phyloP scores from a whole-genome alignment of 768 basidiomycete species.

The Pisolithus tinctorius region DNA sequence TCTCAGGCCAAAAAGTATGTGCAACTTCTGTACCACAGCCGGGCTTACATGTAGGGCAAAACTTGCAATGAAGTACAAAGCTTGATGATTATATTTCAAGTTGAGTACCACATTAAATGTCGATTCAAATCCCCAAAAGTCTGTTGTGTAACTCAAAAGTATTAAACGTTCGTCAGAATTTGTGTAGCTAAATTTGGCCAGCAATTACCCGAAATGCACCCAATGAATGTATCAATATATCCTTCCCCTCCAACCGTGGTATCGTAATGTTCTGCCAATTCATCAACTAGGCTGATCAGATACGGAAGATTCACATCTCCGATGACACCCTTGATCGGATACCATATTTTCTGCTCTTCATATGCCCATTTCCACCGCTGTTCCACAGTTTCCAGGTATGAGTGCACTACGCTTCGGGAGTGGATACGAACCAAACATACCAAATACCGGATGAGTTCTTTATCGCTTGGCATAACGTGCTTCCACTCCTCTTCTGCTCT shows the following conservation, averaged over 20 bases:
- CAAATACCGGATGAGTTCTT: conserved; percentile 61
- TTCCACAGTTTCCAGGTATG: neutral
- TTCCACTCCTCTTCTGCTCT: conserved; percentile 45
- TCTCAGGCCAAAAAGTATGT: no score
- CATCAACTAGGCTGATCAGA: conserved; percentile 33
- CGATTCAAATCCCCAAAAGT: no score
- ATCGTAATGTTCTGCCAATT: conserved; percentile 28
- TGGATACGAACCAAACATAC: conserved; percentile 32
- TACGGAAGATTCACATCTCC: conserved; percentile 32
- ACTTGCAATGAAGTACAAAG: no score
- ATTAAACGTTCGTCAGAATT: no score
- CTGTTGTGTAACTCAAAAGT: no score
- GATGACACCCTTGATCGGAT: conserved; percentile 36
- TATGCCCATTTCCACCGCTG: conserved; percentile 75
- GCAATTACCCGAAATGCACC: no score
- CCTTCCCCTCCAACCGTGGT: conserved; percentile 16
- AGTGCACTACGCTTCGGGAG: neutral
- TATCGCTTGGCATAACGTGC: conserved; percentile 55
- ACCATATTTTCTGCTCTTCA: conserved; percentile 46
- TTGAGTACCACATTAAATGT: no score
- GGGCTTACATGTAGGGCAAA: no score
- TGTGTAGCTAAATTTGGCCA: no score
- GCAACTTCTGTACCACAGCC: no score
- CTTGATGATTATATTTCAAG: no score
- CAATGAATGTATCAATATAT: conserved; percentile 19